These are phyloP conservation scores for Aspergillus clavatus DNA, from an alignment of 2,329 filamentous ascomycete genomes.

Conservation along the genomic window DNA sequence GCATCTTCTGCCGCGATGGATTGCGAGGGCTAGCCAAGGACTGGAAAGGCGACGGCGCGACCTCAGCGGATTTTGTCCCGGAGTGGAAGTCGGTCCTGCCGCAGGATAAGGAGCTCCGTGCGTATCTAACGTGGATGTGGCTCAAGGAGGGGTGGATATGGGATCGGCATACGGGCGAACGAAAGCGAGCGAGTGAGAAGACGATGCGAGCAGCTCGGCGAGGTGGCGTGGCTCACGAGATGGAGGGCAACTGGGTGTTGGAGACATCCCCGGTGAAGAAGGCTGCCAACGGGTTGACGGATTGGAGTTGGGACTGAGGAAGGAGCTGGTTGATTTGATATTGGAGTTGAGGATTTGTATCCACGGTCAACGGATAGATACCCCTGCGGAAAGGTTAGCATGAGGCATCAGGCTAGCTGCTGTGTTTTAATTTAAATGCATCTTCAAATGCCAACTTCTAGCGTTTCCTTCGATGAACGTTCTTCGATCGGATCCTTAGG, in stretches of 20 bases:
- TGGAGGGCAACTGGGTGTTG: slow-evolving; percentile 37
- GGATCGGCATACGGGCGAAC: slow-evolving; percentile 64
- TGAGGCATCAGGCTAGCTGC: no score
- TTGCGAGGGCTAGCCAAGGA: slow-evolving; percentile 61
- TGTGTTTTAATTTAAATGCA: no score
- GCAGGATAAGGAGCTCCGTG: slow-evolving; percentile 80
- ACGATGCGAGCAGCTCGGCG: slow-evolving; percentile 34
- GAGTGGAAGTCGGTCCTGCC: slow-evolving; percentile 89
- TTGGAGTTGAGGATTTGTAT: slow-evolving; percentile 6
- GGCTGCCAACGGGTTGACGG: slow-evolving; percentile 22
- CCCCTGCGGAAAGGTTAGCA: not conserved
- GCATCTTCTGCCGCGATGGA: slow-evolving; percentile 84
- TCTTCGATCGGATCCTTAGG: not conserved
- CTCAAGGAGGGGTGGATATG: slow-evolving; percentile 78
- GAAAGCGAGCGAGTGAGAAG: slow-evolving; percentile 37
- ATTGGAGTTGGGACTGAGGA: not conserved
- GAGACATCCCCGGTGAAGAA: slow-evolving; percentile 32
- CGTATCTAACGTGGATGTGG: slow-evolving; percentile 88
- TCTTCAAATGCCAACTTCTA: no score
- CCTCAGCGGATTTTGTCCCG: slow-evolving; percentile 58
- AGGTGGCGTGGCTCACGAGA: slow-evolving; percentile 41
- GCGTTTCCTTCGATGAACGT: not conserved
- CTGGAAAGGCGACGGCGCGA: slow-evolving; percentile 58
- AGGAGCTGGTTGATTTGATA: not conserved
- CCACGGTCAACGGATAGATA: not conserved